A percentile compares a stretch with the other conserved stretches of the same genome.
phyloP scores from a whole-genome alignment of 1,139 yeast genomes.

The Debaryomyces udenii region DNA sequence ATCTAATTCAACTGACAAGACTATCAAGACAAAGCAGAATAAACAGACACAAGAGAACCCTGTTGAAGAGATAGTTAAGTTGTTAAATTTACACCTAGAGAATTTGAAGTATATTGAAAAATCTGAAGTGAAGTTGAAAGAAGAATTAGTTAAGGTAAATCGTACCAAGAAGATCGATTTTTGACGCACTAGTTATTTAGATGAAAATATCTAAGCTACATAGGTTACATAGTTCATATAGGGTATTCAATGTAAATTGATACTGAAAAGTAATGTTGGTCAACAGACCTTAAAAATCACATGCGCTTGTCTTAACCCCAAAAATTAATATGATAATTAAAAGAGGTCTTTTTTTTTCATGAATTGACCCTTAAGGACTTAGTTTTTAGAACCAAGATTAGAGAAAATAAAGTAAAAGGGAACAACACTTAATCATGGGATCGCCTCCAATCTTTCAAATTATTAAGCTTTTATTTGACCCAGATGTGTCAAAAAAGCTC shows the following conservation, averaged over 20 bases:
- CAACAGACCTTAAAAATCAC: not conserved
- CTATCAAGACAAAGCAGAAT: slow-evolving; percentile 25
- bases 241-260: not conserved
- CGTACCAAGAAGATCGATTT: slow-evolving; percentile 11
- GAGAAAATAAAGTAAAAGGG: not conserved
- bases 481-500: slow-evolving; percentile 44
- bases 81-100: slow-evolving; percentile 86
- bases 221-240: slow-evolving; percentile 6
- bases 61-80: slow-evolving; percentile 69
- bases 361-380: not conserved
- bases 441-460: slow-evolving; percentile 29
- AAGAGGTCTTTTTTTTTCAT: not conserved
- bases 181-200: not conserved
- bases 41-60: slow-evolving; percentile 44
- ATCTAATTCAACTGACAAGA: slow-evolving; percentile 19
- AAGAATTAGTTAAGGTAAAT: slow-evolving; percentile 53
- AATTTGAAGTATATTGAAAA: slow-evolving; percentile 86
- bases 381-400: not conserved
- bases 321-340: not conserved
- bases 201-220: not conserved
- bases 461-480: slow-evolving; percentile 40
- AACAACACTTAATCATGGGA: slow-evolving; percentile 11
- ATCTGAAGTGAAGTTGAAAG: slow-evolving; percentile 67
- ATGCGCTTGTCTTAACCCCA: too few relatives aligned
- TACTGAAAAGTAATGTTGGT: not conserved